Percentiles rank a stretch among this genome's conserved stretches.
phyloP scores from a whole-genome alignment of 2,329 filamentous ascomycete genomes.

The Diplodia sapinea region DNA sequence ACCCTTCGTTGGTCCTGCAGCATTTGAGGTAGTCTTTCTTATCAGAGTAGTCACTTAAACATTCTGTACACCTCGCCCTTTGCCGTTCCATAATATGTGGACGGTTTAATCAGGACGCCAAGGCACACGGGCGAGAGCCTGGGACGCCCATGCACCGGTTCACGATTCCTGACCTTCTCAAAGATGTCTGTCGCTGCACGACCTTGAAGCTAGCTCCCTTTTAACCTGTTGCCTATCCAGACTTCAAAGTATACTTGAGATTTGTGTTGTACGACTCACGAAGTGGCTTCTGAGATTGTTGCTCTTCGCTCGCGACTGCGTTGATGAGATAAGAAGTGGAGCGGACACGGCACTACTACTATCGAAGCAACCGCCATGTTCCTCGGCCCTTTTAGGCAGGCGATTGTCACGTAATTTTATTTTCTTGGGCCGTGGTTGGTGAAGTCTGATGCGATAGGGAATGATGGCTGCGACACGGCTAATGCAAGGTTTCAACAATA shows the following conservation, averaged over 20 bases:
- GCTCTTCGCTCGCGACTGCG: neutral
- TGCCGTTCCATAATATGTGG: neutral
- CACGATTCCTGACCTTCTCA: neutral
- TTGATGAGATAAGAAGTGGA: too few relatives aligned
- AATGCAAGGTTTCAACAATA: neutral
- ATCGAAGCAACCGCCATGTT: neutral
- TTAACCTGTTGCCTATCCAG: neutral
- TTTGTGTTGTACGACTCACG: neutral
- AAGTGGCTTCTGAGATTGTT: neutral
- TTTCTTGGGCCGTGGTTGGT: neutral
- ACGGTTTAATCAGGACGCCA: neutral
- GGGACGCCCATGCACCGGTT: too few relatives aligned
- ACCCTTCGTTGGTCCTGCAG: slow-evolving; percentile 2
- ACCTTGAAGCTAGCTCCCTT: neutral
- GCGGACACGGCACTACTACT: neutral
- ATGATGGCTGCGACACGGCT: slow-evolving; percentile 13
- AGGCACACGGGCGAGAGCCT: neutral
- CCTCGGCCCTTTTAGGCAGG: neutral
- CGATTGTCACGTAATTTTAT: neutral
- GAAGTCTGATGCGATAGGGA: neutral
- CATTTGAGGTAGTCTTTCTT: neutral
- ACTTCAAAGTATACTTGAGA: neutral
- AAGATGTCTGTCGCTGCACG: neutral
- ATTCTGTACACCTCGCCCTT: neutral
- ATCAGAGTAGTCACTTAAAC: neutral